These are phyloP conservation scores for Quercus variabilis DNA, from an alignment of 306 rosid species.

Conservation along the genomic window DNA sequence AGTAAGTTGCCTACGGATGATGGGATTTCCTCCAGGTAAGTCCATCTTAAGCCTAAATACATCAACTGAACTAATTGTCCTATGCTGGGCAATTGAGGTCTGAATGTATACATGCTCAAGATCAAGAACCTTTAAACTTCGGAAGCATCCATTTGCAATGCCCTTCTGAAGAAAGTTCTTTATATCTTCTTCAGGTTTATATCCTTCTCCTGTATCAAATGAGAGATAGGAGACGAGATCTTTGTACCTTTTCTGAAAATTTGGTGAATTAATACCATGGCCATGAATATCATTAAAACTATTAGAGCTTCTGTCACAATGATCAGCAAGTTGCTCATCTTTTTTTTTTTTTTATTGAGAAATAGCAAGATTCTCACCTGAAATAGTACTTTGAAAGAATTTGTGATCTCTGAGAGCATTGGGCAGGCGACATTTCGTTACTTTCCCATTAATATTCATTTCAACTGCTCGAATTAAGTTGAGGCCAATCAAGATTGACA, in stretches of 20 bases:
- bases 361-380: too few relatives aligned
- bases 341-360: too few relatives aligned
- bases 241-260: background rate
- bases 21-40: slow-evolving; percentile 31
- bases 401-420: background rate
- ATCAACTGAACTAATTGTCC: slow-evolving; percentile 8
- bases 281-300: slow-evolving; percentile 14
- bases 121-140: slow-evolving; percentile 7
- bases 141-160: background rate
- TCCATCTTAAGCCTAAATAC: slow-evolving; percentile 37
- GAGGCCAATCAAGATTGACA: background rate
- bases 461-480: slow-evolving; percentile 12
- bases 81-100: slow-evolving; percentile 31
- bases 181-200: slow-evolving; percentile 28
- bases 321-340: slow-evolving; percentile 12
- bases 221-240: background rate
- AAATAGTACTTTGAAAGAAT: too few relatives aligned
- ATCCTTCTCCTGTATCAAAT: slow-evolving; percentile 11
- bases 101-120: slow-evolving; percentile 21
- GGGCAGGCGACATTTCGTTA: slow-evolving; percentile 16
- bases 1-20: slow-evolving; percentile 14
- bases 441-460: slow-evolving; percentile 1
- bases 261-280: background rate
- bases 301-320: background rate
- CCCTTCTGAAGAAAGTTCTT: slow-evolving; percentile 13